phyloP scores from a whole-genome alignment of 2,329 filamentous ascomycete genomes.

The Trematosphaeria pertusa region DNA sequence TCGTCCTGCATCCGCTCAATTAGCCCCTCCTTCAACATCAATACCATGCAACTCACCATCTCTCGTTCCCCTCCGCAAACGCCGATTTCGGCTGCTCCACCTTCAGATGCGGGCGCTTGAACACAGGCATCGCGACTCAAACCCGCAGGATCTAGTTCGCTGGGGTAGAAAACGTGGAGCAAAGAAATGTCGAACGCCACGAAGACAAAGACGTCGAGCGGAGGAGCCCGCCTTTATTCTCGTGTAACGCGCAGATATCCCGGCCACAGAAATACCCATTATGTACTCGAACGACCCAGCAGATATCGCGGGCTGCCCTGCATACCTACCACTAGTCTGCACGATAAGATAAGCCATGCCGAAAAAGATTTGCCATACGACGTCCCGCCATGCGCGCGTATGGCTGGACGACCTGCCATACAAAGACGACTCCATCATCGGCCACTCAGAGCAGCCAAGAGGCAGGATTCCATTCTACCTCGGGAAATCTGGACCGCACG shows the following conservation, averaged over 20 bases:
- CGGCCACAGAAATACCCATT: neutral
- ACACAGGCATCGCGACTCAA: conserved; percentile 31
- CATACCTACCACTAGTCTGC: no score
- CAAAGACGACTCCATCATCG: neutral
- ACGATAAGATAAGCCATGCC: conserved; percentile 16
- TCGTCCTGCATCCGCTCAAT: conserved; percentile 42
- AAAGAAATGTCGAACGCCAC: neutral
- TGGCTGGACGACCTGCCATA: neutral
- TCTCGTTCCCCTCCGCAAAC: conserved; percentile 51
- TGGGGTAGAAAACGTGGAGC: neutral
- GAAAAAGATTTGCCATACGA: neutral
- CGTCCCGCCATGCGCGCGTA: neutral
- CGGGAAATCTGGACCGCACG: neutral
- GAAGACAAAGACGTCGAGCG: neutral
- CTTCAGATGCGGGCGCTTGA: conserved; percentile 50
- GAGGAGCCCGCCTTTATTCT: neutral
- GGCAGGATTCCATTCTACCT: neutral
- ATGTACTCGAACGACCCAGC: no score
- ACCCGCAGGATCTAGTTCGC: neutral
- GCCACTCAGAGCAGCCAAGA: neutral
- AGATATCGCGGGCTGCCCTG: no score
- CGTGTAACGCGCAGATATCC: neutral
- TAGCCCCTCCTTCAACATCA: neutral
- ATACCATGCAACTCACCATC: conserved; percentile 35
- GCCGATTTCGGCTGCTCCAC: conserved; percentile 55